These are phyloP conservation scores for Peronosclerospora sorghi DNA, from an alignment of 352 stramenopile genomes.

Conservation along the genomic window DNA sequence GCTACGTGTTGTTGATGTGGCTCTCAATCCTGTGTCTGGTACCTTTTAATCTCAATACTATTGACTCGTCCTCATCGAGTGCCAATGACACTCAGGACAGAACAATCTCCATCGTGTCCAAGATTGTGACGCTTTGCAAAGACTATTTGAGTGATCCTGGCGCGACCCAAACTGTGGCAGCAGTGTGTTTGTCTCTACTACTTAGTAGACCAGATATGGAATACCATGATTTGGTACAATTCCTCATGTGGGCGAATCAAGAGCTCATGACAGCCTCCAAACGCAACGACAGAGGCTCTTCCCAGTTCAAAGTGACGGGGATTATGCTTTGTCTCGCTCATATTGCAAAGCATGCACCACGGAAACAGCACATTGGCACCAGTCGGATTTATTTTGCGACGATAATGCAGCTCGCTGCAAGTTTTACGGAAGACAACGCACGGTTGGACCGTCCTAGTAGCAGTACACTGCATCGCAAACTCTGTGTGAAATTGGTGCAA, in stretches of 20 bases:
- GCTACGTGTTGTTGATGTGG: conserved; percentile 92
- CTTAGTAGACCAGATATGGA: conserved; percentile 95
- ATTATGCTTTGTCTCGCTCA: conserved; percentile 74
- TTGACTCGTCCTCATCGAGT: conserved; percentile 80
- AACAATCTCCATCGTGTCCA: conserved; percentile 55
- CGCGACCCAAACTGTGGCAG: conserved; percentile 86
- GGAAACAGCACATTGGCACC: conserved; percentile 53
- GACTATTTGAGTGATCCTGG: conserved; percentile 76
- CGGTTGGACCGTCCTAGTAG: conserved; percentile 30
- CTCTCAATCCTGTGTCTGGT: conserved; percentile 95
- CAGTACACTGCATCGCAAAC: conserved; percentile 86
- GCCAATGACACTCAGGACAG: conserved; percentile 7
- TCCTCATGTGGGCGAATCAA: conserved; percentile 82
- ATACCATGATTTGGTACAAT: conserved; percentile 75
- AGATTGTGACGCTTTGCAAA: conserved; percentile 79
- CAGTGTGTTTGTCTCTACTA: conserved; percentile 89
- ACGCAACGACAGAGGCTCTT: conserved; percentile 25
- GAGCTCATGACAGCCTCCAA: conserved; percentile 34
- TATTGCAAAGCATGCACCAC: conserved; percentile 68
- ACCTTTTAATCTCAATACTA: conserved; percentile 94
- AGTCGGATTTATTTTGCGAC: conserved; percentile 66
- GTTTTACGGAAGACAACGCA: conserved; percentile 44
- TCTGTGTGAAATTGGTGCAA: conserved; percentile 96
- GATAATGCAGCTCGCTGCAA: conserved; percentile 58
- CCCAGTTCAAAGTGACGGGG: conserved; percentile 72